These are phyloP conservation scores for Pyricularia sp. DNA, from an alignment of 2,329 filamentous ascomycete genomes.

Conservation along the genomic window DNA sequence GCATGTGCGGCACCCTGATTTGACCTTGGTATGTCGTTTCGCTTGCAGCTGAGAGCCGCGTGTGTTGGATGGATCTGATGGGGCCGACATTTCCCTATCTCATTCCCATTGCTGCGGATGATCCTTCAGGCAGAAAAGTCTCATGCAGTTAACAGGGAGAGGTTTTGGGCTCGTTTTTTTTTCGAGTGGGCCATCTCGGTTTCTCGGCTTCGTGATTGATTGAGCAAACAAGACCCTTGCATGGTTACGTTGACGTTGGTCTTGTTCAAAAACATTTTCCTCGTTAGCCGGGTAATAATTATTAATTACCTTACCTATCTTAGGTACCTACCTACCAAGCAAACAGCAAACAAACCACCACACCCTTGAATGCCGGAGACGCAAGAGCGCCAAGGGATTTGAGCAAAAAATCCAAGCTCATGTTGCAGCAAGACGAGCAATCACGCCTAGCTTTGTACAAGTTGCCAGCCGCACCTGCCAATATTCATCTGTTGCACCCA, in stretches of 20 bases:
- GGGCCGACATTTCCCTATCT: background rate
- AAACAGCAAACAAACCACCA: too few species aligned
- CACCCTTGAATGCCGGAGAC: background rate
- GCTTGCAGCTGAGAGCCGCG: background rate
- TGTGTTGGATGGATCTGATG: background rate
- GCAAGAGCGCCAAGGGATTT: background rate
- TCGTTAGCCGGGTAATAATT: too few species aligned
- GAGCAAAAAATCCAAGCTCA: background rate
- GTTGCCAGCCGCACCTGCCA: background rate
- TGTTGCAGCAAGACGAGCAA: background rate
- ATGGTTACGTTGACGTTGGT: background rate
- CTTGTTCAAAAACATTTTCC: background rate
- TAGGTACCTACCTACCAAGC: too few species aligned
- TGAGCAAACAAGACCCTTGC: background rate
- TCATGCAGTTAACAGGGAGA: background rate
- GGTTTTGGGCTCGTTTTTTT: background rate
- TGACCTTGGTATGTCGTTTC: conserved; percentile 5
- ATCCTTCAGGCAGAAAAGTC: background rate
- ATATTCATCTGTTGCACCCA: background rate
- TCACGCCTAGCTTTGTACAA: background rate
- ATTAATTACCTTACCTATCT: too few species aligned
- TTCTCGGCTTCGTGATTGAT: background rate
- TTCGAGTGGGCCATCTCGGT: background rate
- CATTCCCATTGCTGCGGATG: background rate
- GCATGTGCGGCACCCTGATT: conserved; percentile 10